Evolutionary conservation across 164 flowering plant species (phyloP).

Genomic region (Euptelea pleiosperma): DNA sequence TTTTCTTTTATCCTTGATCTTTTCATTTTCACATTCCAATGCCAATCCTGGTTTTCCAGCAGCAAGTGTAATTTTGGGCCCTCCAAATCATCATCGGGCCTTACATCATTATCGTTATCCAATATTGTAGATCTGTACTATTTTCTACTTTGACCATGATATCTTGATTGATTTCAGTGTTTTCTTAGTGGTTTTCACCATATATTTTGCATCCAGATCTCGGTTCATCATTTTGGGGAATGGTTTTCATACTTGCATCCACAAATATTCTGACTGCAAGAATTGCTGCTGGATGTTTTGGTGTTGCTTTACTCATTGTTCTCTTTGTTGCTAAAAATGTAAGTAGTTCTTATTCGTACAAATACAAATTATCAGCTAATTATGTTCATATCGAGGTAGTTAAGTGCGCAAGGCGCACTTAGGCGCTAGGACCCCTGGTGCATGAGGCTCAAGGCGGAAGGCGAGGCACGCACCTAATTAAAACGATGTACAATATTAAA

Average conservation of each 20-base stretch:
- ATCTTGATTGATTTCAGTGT: not conserved
- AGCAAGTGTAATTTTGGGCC: no score
- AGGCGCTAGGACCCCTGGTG: no score
- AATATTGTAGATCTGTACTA: not conserved
- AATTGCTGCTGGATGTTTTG: conserved; percentile 91
- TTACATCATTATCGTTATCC: no score
- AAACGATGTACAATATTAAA: no score
- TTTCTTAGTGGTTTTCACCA: not conserved
- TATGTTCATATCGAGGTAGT: no score
- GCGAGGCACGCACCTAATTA: no score
- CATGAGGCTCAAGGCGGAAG: no score
- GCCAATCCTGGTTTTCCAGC: not conserved
- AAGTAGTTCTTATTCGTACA: conserved; percentile 31
- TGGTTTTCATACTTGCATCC: conserved; percentile 87
- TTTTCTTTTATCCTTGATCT: conserved; percentile 8
- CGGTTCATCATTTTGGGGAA: conserved; percentile 98
- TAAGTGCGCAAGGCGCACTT: no score
- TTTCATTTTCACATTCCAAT: conserved; percentile 7
- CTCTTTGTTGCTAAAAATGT: conserved; percentile 92
- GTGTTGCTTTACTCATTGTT: conserved; percentile 67
- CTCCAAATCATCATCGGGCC: no score
- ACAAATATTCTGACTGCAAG: conserved; percentile 80
- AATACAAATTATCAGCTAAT: no score
- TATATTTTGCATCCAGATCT: conserved; percentile 59
- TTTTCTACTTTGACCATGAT: not conserved